Base-by-base conservation (phyloP, 441 rosid species). In the Erysimum cheiri region DNA sequence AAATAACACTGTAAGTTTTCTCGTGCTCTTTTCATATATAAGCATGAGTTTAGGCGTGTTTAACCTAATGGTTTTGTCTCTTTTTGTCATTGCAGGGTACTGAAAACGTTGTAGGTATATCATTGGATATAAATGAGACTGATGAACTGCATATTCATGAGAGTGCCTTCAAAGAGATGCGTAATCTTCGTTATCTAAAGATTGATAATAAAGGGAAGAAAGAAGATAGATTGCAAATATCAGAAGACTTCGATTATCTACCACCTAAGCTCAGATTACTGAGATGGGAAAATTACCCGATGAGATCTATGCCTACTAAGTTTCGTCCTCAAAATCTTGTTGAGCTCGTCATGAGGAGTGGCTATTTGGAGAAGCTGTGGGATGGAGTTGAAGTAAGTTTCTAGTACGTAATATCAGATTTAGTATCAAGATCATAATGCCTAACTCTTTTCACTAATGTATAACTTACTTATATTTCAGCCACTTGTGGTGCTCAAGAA, bases 301-400 rank as follows among this genome's bases (percentile, higher is more conserved):
- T 66, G 63, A 71, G 49, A 10, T 68, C 6, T 19, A 1, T 80
- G 54, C 73, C 70, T 15, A 22, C 7, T 3, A 31, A 35, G 0
- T 68, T 74, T 10, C 3, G 6, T 28, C 67, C 10, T 0, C 12
- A 55, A 13, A 50, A 67, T 4, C 63, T 74, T 2, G 67, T 74
- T 5, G 14, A 9, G 1, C 71, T 77, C 1, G 10, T 26, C 5
- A 52, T 77, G 66, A 0, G 2, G 0, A 12, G 2, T 0, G 71
- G 78, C 71, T 1, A 1, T 19, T 24, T 43, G 3, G 19, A 43
- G 17, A 2, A n/a, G 19, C 3, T 43, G 15, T 14, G 47, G 47
- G 19, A 43, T 5, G 47, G 19, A 43, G 0, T n/a, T 41, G 6
- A 4, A 1, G 44, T 40, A 40, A 13, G 44, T 40, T 37, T 37